Evolutionary conservation across 495 filamentous ascomycete species (phyloP), one percentile per base, ranked within the genome.

Genomic region (Penicillium lagena): DNA sequence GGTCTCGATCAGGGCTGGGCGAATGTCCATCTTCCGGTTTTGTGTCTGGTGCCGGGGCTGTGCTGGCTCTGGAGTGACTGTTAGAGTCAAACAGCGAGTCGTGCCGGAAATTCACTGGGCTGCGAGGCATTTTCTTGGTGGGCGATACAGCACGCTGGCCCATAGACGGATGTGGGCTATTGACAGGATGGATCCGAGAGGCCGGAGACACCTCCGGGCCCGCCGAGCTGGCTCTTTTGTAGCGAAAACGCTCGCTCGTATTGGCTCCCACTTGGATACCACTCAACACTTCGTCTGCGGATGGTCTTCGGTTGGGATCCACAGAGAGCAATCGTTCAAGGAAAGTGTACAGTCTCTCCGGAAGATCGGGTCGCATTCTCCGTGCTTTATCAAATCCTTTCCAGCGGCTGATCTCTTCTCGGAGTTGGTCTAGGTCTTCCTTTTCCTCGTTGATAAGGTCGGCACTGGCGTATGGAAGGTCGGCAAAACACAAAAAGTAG

Each of bases 401-500:
- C 90, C 91, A 98, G 32, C 79, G 72, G 14, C 79, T 80, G 42
- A 98, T 96, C 62, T 98, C 93, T 7, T 76, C 85, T 36, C 90
- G 81, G 13, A 98, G 79, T 43, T 79, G 71, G 49, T 96, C 90
- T n/a, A 96, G 73, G 47, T 98, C 90, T 56, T 97, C 94, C 45
- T 62, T 65, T 53, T 97, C 94, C 63, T 98, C 93, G 47, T 95
- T 77, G 32, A 95, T 72, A 14, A 81, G 67, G 52, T 96, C 89
- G 29, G 90, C 91, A 56, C 82, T 84, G 17, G 54, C 68, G 56
- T 97, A 98, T 2, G 93, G 93, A 2, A 97, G 77, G 7, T 86
- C 76, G 0, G 86, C 87, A 60, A 97, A 98, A 59, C 94, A 97
- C 67, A 97, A 81, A 52, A 97, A 97, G 63, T 97, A 94, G 4